Conservation (phyloP, 2,329 filamentous ascomycete species). For the Aspergillus texensis region DNA sequence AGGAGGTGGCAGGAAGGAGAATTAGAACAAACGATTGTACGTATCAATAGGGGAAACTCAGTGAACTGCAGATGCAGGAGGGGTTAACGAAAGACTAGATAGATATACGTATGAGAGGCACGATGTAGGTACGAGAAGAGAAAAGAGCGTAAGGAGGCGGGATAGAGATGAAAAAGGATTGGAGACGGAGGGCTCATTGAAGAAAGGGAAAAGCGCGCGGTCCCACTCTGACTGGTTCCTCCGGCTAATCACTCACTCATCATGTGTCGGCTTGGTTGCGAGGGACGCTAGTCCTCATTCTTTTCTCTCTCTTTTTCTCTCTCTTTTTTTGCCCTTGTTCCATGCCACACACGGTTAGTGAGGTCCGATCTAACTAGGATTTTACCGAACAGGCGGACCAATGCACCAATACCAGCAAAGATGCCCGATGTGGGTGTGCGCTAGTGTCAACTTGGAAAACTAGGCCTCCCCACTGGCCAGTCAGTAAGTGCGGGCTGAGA, state of each 20-base stretch:
- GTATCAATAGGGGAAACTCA: background rate
- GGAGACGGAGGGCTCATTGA: slow-evolving; percentile 7
- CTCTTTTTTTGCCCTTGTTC: background rate
- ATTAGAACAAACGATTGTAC: slow-evolving; percentile 5
- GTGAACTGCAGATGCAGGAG: slow-evolving; percentile 7
- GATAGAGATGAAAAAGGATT: slow-evolving; percentile 13
- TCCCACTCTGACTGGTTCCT: slow-evolving; percentile 3
- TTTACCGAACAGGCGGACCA: slow-evolving; percentile 4
- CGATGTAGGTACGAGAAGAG: slow-evolving; percentile 9
- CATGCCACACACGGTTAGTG: background rate
- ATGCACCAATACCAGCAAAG: slow-evolving; percentile 11
- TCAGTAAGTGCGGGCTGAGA: slow-evolving; percentile 17
- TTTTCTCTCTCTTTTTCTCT: slow-evolving; percentile 2
- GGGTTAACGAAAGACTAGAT: slow-evolving; percentile 25
- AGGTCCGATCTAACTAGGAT: background rate
- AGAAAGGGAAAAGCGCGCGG: slow-evolving; percentile 11
- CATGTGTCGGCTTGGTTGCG: background rate
- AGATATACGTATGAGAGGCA: slow-evolving; percentile 6
- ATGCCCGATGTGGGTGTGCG: slow-evolving; percentile 11
- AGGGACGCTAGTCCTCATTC: slow-evolving; percentile 1
- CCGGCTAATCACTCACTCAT: slow-evolving; percentile 2
- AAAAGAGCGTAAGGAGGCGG: slow-evolving; percentile 13
- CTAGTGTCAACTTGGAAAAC: slow-evolving; percentile 14
- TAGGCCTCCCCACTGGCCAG: slow-evolving; percentile 13
- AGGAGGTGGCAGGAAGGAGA: slow-evolving; percentile 4